Percentiles rank a stretch among this genome's conserved stretches.
These are phyloP conservation scores for Xylaria acuta DNA, from an alignment of 495 filamentous ascomycete genomes.

Conservation along the genomic window DNA sequence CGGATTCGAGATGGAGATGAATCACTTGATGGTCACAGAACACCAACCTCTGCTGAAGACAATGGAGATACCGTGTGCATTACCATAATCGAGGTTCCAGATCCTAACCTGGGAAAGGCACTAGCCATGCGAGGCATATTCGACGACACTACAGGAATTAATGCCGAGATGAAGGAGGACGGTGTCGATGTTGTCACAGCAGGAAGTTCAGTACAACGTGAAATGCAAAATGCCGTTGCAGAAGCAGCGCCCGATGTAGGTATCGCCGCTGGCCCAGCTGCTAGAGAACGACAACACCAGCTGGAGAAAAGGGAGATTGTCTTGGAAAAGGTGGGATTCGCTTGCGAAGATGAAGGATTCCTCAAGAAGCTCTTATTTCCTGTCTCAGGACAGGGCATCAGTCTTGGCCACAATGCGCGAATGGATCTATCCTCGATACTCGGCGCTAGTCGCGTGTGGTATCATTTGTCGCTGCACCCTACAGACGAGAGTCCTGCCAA, in stretches of 20 bases:
- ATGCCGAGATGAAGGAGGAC: slow-evolving; percentile 95
- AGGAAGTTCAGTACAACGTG: slow-evolving; percentile 78
- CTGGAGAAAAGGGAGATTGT: slow-evolving; percentile 81
- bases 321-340: slow-evolving; percentile 82
- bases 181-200: slow-evolving; percentile 74
- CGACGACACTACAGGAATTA: slow-evolving; percentile 90
- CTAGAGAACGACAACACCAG: slow-evolving; percentile 76
- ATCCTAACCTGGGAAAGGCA: slow-evolving; percentile 80
- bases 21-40: slow-evolving; percentile 64
- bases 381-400: slow-evolving; percentile 73
- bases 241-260: slow-evolving; percentile 85
- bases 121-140: slow-evolving; percentile 86
- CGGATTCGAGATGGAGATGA: slow-evolving; percentile 65
- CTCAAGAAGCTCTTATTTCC: slow-evolving; percentile 85
- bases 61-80: slow-evolving; percentile 85
- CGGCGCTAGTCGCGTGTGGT: slow-evolving; percentile 89
- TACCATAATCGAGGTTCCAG: slow-evolving; percentile 85
- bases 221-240: slow-evolving; percentile 81
- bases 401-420: slow-evolving; percentile 73
- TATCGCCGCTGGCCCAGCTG: slow-evolving; percentile 67
- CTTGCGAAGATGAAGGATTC: slow-evolving; percentile 84
- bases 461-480: slow-evolving; percentile 89
- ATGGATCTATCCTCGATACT: slow-evolving; percentile 73
- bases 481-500: slow-evolving; percentile 82
- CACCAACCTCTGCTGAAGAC: slow-evolving; percentile 69